Evolutionary conservation across 208 protist species (phyloP).

Genomic region (Leishmania major): DNA sequence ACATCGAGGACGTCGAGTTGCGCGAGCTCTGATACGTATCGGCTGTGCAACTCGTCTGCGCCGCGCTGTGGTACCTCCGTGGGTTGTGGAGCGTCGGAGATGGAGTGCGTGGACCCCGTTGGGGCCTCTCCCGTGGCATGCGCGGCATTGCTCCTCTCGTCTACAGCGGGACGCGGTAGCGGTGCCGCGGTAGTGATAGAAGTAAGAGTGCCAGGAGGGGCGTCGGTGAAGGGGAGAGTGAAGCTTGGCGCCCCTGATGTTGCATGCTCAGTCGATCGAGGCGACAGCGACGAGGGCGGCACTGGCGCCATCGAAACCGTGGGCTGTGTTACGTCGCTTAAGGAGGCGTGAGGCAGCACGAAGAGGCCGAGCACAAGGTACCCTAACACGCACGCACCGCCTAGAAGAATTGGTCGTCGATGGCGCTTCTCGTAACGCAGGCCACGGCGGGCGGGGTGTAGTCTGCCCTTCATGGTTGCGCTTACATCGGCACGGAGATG

Average conservation of each 20-base stretch:
- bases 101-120: not conserved
- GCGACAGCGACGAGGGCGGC: not conserved
- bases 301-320: not conserved
- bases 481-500: not conserved
- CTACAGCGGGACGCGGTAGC: not conserved
- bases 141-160: not conserved
- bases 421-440: not conserved
- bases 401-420: not conserved
- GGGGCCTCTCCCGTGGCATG: not conserved
- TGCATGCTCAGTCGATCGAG: not conserved
- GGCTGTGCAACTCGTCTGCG: not conserved
- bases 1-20: slow-evolving; percentile 23
- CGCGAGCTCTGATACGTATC: slow-evolving; percentile 9
- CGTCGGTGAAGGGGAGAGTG: not conserved
- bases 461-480: not conserved
- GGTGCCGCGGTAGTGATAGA: not conserved
- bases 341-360: not conserved
- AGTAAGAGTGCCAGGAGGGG: not conserved
- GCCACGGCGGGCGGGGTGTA: no score
- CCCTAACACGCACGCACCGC: not conserved
- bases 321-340: not conserved
- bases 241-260: not conserved
- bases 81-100: not conserved
- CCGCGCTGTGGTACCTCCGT: not conserved
- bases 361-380: not conserved